phyloP scores from a whole-genome alignment of 371 early-diverging fungal genomes.

The Mucor indicus region DNA sequence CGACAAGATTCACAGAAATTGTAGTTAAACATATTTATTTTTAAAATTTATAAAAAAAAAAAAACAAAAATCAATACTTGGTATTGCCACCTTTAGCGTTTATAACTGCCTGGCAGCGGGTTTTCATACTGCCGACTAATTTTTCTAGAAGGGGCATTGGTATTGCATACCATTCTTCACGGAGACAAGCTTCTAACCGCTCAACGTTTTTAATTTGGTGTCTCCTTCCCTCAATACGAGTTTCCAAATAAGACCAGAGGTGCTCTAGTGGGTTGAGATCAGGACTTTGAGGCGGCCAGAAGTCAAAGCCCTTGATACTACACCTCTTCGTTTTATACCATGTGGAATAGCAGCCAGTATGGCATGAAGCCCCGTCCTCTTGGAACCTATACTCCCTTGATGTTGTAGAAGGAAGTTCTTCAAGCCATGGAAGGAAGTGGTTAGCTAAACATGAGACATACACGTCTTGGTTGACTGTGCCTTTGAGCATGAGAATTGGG shows the following conservation, averaged over 20 bases:
- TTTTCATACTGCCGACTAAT: background rate
- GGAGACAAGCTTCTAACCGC: background rate
- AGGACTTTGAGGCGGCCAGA: constrained; percentile 17
- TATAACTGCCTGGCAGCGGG: background rate
- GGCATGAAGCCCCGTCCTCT: constrained; percentile 11
- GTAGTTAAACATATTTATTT: too few relatives aligned
- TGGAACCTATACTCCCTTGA: constrained; percentile 1
- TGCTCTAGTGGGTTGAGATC: constrained; percentile 16
- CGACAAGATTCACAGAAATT: too few relatives aligned
- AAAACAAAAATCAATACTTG: too few relatives aligned
- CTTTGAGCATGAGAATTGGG: background rate
- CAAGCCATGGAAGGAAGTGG: background rate
- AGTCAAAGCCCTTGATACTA: constrained; percentile 4
- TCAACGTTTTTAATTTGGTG: background rate
- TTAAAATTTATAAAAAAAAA: too few relatives aligned
- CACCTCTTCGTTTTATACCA: constrained; percentile 1
- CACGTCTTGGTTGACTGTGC: background rate
- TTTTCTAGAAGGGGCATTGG: background rate
- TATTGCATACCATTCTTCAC: background rate
- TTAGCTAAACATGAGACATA: background rate
- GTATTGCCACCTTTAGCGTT: background rate
- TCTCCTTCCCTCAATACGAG: background rate
- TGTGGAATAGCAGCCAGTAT: constrained; percentile 7
- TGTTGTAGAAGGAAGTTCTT: background rate
- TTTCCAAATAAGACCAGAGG: constrained; percentile 4